Percentiles rank a stretch among this genome's conserved stretches.
Conservation (phyloP, 176 grass and related monocot species). For the Raddia guianensis region DNA sequence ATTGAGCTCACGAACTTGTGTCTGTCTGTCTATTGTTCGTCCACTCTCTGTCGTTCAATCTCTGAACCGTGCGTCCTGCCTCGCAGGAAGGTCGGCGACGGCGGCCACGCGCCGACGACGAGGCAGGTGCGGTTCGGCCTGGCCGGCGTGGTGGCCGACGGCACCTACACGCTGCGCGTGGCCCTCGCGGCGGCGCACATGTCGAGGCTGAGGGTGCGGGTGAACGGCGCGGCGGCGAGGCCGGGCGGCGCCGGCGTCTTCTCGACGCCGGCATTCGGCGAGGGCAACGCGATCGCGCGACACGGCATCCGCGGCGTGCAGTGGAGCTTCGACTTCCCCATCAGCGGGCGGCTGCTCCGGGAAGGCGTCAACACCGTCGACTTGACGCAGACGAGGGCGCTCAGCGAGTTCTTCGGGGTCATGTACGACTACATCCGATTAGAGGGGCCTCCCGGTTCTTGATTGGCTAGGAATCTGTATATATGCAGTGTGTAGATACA, state of each 20-base stretch:
- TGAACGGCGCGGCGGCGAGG: constrained; percentile 3
- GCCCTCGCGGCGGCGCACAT: constrained; percentile 52
- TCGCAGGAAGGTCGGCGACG: constrained; percentile 38
- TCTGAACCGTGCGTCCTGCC: too few species aligned
- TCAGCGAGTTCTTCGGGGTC: constrained; percentile 31
- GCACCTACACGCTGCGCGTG: constrained; percentile 50
- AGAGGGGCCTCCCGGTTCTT: constrained; percentile 38
- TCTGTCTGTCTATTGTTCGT: too few species aligned
- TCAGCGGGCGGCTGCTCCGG: constrained; percentile 40
- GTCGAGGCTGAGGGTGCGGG: constrained; percentile 47
- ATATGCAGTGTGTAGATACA: too few species aligned
- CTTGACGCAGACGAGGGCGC: constrained; percentile 45
- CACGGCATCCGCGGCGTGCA: constrained; percentile 51
- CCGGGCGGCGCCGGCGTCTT: neutral
- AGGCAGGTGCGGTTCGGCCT: constrained; percentile 55
- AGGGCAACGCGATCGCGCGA: constrained; percentile 65
- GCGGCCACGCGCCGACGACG: constrained; percentile 30
- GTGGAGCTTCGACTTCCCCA: constrained; percentile 48
- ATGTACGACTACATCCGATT: constrained; percentile 69
- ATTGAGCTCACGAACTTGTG: too few species aligned
- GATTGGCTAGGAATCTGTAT: neutral
- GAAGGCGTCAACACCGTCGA: constrained; percentile 51
- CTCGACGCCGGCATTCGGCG: constrained; percentile 48
- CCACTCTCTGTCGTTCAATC: too few species aligned
- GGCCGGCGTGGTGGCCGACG: neutral